Evolutionary conservation across 257 asterid species (phyloP).

Genomic region (Primulina eburnea): DNA sequence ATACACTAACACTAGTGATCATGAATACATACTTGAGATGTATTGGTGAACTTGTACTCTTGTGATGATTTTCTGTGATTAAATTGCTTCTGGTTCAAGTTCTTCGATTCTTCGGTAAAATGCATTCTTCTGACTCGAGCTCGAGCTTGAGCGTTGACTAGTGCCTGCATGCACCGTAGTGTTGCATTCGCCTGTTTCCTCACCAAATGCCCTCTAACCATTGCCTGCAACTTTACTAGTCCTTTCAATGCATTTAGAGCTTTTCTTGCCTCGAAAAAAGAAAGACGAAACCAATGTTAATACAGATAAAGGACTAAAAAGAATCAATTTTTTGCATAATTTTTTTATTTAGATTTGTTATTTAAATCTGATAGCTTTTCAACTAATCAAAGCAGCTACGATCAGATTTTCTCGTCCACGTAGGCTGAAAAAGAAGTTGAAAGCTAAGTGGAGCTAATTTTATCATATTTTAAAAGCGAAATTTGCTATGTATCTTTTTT

Average conservation of each 20-base stretch:
- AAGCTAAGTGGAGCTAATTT: no score
- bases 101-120: constrained; percentile 41
- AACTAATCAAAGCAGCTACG: no score
- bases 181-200: constrained; percentile 86
- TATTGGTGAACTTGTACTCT: constrained; percentile 36
- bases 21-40: constrained; percentile 48
- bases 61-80: constrained; percentile 69
- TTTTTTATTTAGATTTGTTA: no score
- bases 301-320: no score
- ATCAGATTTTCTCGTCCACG: no score
- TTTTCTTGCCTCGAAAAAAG: constrained; percentile 46
- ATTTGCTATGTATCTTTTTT: no score
- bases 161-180: constrained; percentile 87
- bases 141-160: constrained; percentile 72
- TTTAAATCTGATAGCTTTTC: no score
- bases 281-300: no score
- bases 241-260: constrained; percentile 96
- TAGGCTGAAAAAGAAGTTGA: no score
- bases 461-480: no score
- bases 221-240: constrained; percentile 83
- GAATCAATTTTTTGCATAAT: no score
- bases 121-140: constrained; percentile 64
- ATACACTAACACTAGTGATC: no score
- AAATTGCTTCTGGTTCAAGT: constrained; percentile 40
- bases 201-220: constrained; percentile 90